Evolutionary conservation across 2,329 filamentous ascomycete species (phyloP).

Genomic region (Fusarium marasasianum): DNA sequence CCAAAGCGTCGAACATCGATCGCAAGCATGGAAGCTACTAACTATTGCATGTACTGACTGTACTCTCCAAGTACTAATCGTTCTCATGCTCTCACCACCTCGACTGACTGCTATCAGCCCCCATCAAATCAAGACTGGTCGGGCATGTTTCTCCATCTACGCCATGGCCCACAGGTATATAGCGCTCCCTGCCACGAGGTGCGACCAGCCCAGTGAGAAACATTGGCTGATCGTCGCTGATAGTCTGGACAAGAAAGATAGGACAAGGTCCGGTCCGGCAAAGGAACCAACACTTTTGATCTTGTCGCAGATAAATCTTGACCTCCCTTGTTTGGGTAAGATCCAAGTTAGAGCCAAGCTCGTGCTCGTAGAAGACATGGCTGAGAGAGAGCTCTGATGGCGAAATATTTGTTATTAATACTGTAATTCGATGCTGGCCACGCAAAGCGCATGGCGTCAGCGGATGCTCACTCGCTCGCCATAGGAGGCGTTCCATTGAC

Average conservation of each 20-base stretch:
- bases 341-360: background rate
- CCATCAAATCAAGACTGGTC: constrained; percentile 7
- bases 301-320: background rate
- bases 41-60: no score
- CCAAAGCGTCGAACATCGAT: no score
- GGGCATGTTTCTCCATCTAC: constrained; percentile 21
- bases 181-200: constrained; percentile 32
- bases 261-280: constrained; percentile 15
- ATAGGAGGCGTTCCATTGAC: constrained; percentile 8
- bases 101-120: background rate
- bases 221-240: constrained; percentile 21
- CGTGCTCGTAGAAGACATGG: background rate
- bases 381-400: constrained; percentile 19
- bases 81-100: background rate
- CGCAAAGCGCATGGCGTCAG: constrained; percentile 35
- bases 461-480: constrained; percentile 26
- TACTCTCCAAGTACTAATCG: background rate
- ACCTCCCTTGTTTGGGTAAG: background rate
- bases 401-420: constrained; percentile 25
- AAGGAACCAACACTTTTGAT: background rate
- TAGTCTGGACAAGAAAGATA: constrained; percentile 12
- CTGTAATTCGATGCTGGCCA: background rate
- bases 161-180: constrained; percentile 11
- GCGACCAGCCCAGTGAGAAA: constrained; percentile 12
- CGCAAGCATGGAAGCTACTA: no score